Evolutionary conservation across 257 asterid species (phyloP).

Genomic region (Schizonepeta tenuifolia): DNA sequence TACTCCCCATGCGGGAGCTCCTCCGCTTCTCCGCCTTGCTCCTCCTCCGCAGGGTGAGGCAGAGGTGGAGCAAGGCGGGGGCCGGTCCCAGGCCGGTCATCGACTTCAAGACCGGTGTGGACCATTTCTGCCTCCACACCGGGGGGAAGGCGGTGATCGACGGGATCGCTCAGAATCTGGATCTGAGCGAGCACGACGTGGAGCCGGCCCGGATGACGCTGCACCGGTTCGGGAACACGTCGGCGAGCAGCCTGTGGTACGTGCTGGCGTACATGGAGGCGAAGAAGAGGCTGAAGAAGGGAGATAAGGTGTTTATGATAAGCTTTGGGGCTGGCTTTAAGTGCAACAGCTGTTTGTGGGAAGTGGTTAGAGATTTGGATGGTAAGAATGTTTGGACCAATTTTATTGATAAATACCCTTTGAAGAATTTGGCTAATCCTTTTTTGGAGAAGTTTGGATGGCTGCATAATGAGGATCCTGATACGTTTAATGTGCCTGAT

Average conservation of each 20-base stretch:
- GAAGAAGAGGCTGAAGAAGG: slow-evolving; percentile 71
- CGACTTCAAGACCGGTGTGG: slow-evolving; percentile 70
- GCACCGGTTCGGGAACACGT: slow-evolving; percentile 95
- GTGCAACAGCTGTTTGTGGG: slow-evolving; percentile 93
- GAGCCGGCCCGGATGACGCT: slow-evolving; percentile 98
- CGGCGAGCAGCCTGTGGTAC: slow-evolving; percentile 92
- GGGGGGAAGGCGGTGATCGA: slow-evolving; percentile 97
- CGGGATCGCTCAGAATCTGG: slow-evolving; percentile 57
- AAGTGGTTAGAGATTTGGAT: slow-evolving; percentile 73
- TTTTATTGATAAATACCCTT: slow-evolving; percentile 62
- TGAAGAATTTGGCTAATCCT: slow-evolving; percentile 58
- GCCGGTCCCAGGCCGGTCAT: slow-evolving; percentile 46
- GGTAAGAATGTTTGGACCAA: slow-evolving; percentile 66
- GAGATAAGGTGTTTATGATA: slow-evolving; percentile 78
- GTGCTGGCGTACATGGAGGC: slow-evolving; percentile 92
- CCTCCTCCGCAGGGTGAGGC: slow-evolving; percentile 31
- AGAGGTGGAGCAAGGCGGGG: slow-evolving; percentile 35
- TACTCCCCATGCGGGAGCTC: slow-evolving; percentile 67
- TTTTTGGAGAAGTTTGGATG: slow-evolving; percentile 83
- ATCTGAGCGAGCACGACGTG: slow-evolving; percentile 61
- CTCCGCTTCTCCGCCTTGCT: slow-evolving; percentile 44
- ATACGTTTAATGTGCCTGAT: slow-evolving; percentile 55
- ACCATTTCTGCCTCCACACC: slow-evolving; percentile 88
- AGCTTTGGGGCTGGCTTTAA: slow-evolving; percentile 95
- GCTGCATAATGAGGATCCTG: slow-evolving; percentile 71